Evolutionary conservation across 106 monocot genomes (phyloP).

Genomic region (Apostasia shenzhenica): DNA sequence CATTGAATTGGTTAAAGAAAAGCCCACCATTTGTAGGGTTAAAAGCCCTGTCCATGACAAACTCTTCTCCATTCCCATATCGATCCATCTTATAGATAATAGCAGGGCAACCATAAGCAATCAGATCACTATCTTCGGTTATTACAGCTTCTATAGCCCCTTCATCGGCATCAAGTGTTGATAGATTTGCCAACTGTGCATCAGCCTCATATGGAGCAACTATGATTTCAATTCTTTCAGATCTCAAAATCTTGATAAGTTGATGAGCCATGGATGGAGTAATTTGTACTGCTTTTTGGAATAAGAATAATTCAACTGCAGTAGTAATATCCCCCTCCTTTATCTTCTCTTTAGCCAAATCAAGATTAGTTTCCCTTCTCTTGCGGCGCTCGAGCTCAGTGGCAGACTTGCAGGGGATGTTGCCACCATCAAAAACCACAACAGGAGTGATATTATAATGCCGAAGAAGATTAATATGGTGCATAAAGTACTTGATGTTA

Average conservation of each 20-base stretch:
- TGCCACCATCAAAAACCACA: conserved; percentile 76
- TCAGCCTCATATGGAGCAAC: conserved; percentile 98
- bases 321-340: conserved; percentile 43
- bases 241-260: conserved; percentile 75
- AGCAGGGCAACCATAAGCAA: conserved; percentile 75
- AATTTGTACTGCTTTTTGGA: conserved; percentile 69
- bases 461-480: conserved; percentile 56
- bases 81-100: conserved; percentile 94
- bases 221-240: conserved; percentile 62
- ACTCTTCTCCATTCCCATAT: conserved; percentile 77
- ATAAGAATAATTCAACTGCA: conserved; percentile 64
- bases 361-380: conserved; percentile 57
- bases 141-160: conserved; percentile 81
- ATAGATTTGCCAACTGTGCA: conserved; percentile 82
- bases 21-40: conserved; percentile 30
- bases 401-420: conserved; percentile 60
- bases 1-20: conserved; percentile 57
- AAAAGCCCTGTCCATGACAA: conserved; percentile 57
- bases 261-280: conserved; percentile 82
- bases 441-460: conserved; percentile 68
- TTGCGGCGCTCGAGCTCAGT: conserved; percentile 59
- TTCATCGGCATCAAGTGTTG: conserved; percentile 46
- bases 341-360: conserved; percentile 54
- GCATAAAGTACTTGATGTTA: conserved; percentile 81
- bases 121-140: conserved; percentile 83